Evolutionary conservation across 1,284 basidiomycete species (phyloP).

Genomic region (Kwoniella shivajii): DNA sequence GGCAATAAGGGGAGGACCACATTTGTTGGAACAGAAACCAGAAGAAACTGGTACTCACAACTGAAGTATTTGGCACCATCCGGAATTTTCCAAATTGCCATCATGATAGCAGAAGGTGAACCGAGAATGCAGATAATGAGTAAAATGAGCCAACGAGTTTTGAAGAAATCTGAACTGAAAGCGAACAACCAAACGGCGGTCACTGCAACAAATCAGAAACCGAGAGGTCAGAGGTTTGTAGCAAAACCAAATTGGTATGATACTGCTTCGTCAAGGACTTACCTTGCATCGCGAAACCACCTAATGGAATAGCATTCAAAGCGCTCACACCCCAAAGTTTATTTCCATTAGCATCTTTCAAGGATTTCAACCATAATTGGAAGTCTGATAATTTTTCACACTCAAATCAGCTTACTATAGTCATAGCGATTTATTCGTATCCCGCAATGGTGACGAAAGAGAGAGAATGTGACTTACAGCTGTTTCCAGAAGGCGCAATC

Average conservation of each 20-base stretch:
- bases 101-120: not conserved
- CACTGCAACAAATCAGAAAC: no score
- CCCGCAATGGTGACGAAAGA: no score
- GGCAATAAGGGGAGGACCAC: no score
- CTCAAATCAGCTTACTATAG: no score
- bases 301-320: not conserved
- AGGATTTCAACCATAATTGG: not conserved
- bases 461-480: not conserved
- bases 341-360: not conserved
- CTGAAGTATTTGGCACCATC: not conserved
- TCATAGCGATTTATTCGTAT: no score
- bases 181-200: not conserved
- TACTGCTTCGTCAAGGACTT: no score
- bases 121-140: not conserved
- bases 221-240: no score
- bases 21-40: no score
- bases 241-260: no score
- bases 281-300: not conserved
- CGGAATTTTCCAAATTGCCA: not conserved
- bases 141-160: not conserved
- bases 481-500: not conserved
- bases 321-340: not conserved
- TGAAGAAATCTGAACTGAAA: not conserved
- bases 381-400: no score
- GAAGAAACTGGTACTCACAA: not conserved